Evolutionary conservation across 345 rosid species (phyloP).

Genomic region (Jatropha curcas): DNA sequence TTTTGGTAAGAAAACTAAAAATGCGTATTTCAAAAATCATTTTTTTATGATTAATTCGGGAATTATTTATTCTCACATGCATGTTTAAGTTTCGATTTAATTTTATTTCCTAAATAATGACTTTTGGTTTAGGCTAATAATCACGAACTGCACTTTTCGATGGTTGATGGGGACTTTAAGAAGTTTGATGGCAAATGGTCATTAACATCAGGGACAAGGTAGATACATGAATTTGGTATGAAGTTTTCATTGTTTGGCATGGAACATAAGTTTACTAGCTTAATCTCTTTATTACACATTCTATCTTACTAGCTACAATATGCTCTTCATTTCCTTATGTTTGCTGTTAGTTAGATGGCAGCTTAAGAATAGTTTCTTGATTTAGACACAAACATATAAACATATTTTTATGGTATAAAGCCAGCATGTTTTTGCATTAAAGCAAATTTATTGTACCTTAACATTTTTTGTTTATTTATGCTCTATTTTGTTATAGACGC

Average conservation of each 20-base stretch:
- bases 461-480: not conserved
- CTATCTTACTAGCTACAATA: not conserved
- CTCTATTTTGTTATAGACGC: not conserved
- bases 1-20: not conserved
- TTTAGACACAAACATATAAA: not conserved
- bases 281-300: not conserved
- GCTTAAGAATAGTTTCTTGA: not conserved
- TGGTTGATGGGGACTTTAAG: conserved; percentile 98
- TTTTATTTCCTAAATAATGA: not conserved
- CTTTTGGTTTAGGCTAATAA: conserved; percentile 50
- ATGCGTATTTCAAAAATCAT: not conserved
- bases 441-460: not conserved
- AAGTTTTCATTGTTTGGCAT: conserved; percentile 1
- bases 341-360: not conserved
- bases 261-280: not conserved
- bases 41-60: not conserved
- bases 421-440: not conserved
- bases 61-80: not conserved
- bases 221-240: conserved; percentile 8
- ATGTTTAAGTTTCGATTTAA: conserved; percentile 1
- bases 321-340: not conserved
- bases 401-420: not conserved
- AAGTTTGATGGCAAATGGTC: conserved; percentile 98
- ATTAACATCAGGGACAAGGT: conserved; percentile 73
- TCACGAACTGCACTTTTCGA: conserved; percentile 76